These are phyloP conservation scores for Tuber indicum DNA, from an alignment of 495 filamentous ascomycete species.

Conservation along the genomic window DNA sequence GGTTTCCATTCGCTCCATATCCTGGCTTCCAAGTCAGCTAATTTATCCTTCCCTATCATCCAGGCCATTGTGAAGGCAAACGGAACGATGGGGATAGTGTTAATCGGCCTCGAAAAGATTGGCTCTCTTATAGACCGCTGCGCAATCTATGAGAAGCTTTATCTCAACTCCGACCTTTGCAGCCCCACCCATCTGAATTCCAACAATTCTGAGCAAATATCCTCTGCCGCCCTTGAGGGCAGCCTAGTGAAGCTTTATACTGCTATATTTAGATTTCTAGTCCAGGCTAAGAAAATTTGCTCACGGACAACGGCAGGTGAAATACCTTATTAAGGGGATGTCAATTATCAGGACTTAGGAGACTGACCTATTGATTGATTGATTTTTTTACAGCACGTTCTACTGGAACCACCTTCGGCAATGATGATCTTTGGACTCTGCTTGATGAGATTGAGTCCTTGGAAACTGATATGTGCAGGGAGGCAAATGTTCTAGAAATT, in stretches of 20 bases:
- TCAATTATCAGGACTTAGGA: neutral
- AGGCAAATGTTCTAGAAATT: neutral
- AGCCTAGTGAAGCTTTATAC: slow-evolving; percentile 14
- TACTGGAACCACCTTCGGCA: slow-evolving; percentile 1
- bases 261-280: slow-evolving; percentile 18
- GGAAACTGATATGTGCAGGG: neutral
- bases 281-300: slow-evolving; percentile 11
- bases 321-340: neutral
- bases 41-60: neutral
- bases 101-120: slow-evolving; percentile 39
- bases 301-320: slow-evolving; percentile 2
- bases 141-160: slow-evolving; percentile 38
- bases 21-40: neutral
- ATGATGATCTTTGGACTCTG: slow-evolving; percentile 9
- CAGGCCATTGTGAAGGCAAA: slow-evolving; percentile 35
- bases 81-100: slow-evolving; percentile 25
- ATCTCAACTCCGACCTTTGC: slow-evolving; percentile 26
- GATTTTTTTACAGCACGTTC: neutral
- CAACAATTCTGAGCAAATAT: neutral
- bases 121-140: slow-evolving; percentile 37
- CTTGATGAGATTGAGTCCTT: neutral
- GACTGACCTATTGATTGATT: neutral
- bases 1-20: neutral
- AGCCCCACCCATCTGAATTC: neutral
- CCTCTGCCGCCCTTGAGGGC: slow-evolving; percentile 7